Conservation (phyloP, 1,139 yeast genomes). For the Kodamaea plutei region DNA sequence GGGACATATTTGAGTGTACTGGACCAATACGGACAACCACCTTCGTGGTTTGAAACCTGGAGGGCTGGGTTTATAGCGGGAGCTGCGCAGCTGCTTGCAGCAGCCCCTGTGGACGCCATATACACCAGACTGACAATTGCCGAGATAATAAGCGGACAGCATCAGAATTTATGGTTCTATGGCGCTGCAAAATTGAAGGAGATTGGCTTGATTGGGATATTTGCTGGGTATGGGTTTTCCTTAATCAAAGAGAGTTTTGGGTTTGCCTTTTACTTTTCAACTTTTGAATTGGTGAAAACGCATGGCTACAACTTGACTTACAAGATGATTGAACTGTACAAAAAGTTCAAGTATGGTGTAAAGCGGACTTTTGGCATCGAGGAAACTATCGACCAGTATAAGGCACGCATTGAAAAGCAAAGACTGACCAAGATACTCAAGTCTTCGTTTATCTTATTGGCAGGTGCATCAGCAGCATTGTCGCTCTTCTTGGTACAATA, state of each 20-base stretch:
- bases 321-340: slow-evolving; percentile 56
- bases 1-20: slow-evolving; percentile 67
- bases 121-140: slow-evolving; percentile 76
- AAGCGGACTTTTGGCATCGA: slow-evolving; percentile 20
- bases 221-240: slow-evolving; percentile 82
- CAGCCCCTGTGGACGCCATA: slow-evolving; percentile 92
- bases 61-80: slow-evolving; percentile 86
- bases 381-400: slow-evolving; percentile 15
- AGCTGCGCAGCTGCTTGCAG: slow-evolving; percentile 79
- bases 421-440: slow-evolving; percentile 51
- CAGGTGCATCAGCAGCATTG: slow-evolving; percentile 86
- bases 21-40: slow-evolving; percentile 28
- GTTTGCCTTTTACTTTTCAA: slow-evolving; percentile 79
- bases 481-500: slow-evolving; percentile 75
- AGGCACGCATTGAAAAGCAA: slow-evolving; percentile 30
- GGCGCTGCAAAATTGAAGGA: slow-evolving; percentile 65
- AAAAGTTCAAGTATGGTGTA: slow-evolving; percentile 28
- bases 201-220: slow-evolving; percentile 79
- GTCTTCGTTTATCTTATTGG: slow-evolving; percentile 72
- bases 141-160: slow-evolving; percentile 65
- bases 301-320: slow-evolving; percentile 57
- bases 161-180: slow-evolving; percentile 73
- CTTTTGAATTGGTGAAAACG: slow-evolving; percentile 80
- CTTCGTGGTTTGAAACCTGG: slow-evolving; percentile 49
- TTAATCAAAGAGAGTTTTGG: slow-evolving; percentile 78